Conservation (phyloP, 139 green algal species). For the Chlorella sp. region DNA sequence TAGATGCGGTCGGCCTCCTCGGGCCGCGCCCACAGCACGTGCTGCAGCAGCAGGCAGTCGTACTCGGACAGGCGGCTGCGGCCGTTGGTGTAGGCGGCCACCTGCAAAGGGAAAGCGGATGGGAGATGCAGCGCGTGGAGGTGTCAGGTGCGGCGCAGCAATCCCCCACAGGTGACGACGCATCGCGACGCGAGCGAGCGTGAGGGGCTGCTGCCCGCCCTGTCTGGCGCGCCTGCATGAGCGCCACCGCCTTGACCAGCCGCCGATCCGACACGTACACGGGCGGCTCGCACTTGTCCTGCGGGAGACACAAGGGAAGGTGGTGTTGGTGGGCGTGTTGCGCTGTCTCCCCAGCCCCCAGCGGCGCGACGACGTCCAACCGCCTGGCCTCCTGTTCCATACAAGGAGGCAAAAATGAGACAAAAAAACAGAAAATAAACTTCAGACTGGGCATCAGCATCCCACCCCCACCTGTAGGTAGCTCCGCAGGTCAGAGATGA, state of each 20-base stretch:
- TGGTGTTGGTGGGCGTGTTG: too few relatives aligned
- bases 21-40: conserved; percentile 69
- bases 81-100: conserved; percentile 57
- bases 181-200: neutral
- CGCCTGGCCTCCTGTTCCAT: too few relatives aligned
- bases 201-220: too few relatives aligned
- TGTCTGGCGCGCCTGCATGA: conserved; percentile 63
- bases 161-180: conserved; percentile 63
- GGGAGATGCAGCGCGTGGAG: conserved; percentile 67
- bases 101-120: neutral
- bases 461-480: conserved; percentile 57
- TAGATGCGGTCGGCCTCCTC: conserved; percentile 60
- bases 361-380: too few relatives aligned
- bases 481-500: conserved; percentile 80
- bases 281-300: conserved; percentile 88
- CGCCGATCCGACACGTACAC: conserved; percentile 90
- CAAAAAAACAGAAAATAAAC: too few relatives aligned
- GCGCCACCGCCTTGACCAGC: conserved; percentile 85
- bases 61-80: conserved; percentile 50
- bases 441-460: too few relatives aligned
- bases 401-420: too few relatives aligned
- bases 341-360: too few relatives aligned
- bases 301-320: conserved; percentile 71
- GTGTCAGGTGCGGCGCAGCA: conserved; percentile 71
- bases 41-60: conserved; percentile 75